phyloP scores from a whole-genome alignment of 2,329 filamentous ascomycete species.

The Cladosporium colombiae region DNA sequence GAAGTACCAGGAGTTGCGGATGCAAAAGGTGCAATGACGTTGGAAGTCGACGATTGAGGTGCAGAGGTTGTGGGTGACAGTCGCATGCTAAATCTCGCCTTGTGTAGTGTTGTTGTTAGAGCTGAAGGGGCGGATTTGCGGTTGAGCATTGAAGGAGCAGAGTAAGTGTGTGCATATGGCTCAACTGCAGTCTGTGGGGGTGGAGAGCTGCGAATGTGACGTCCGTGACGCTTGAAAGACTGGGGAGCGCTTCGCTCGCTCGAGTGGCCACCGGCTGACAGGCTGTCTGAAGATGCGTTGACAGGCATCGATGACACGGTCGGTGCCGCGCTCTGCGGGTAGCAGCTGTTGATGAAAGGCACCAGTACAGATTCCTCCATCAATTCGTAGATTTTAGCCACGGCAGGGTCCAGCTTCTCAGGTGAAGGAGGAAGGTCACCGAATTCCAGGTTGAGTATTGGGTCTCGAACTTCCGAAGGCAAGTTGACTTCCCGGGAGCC shows the following conservation, averaged over 20 bases:
- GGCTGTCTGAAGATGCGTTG: conserved; percentile 41
- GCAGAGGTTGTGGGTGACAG: conserved; percentile 37
- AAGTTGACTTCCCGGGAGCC: conserved; percentile 88
- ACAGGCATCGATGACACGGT: conserved; percentile 43
- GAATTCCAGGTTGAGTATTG: conserved; percentile 65
- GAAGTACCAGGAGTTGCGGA: conserved; percentile 19
- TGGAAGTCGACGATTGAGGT: conserved; percentile 24
- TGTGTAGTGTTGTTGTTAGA: conserved; percentile 34
- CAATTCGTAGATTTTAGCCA: conserved; percentile 86
- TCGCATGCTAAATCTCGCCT: conserved; percentile 37
- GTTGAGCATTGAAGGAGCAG: conserved; percentile 24
- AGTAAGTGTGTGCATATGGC: conserved; percentile 32
- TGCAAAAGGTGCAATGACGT: conserved; percentile 21
- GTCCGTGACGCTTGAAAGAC: conserved; percentile 22
- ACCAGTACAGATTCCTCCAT: conserved; percentile 97
- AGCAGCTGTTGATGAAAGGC: conserved; percentile 77
- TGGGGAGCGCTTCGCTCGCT: conserved; percentile 19
- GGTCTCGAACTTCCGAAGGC: conserved; percentile 80
- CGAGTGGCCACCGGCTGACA: conserved; percentile 19
- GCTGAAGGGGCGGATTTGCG: conserved; percentile 39
- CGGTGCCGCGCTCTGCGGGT: conserved; percentile 51
- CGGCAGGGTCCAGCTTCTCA: conserved; percentile 75
- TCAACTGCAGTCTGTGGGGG: conserved; percentile 34
- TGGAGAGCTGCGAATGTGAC: conserved; percentile 36
- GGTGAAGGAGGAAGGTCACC: conserved; percentile 68